Conservation (phyloP, 2,329 filamentous ascomycete species). For the Beauveria asiatica region DNA sequence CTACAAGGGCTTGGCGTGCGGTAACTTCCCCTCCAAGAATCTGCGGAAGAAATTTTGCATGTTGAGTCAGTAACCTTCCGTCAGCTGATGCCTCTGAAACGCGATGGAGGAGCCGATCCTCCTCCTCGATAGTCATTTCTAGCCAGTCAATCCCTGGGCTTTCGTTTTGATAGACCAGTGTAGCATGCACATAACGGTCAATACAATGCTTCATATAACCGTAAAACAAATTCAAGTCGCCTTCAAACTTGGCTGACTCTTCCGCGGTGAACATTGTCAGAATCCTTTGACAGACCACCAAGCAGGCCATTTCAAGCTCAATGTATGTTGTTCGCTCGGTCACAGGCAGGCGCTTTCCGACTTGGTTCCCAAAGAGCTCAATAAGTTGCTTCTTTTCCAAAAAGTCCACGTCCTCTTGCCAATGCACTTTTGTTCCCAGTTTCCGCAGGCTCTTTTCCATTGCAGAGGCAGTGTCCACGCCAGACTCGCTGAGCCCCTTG, state of each 20-base stretch:
- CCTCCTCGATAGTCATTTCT: neutral
- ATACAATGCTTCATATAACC: neutral
- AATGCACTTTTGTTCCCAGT: neutral
- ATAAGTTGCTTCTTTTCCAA: neutral
- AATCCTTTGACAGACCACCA: neutral
- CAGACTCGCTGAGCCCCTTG: neutral
- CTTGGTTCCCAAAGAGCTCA: neutral
- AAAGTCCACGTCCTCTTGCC: neutral
- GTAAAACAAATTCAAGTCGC: neutral
- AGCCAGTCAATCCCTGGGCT: neutral
- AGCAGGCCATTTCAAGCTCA: neutral
- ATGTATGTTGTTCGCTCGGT: neutral
- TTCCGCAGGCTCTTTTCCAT: neutral
- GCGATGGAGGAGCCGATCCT: neutral
- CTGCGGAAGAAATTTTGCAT: neutral
- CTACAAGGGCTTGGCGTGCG: neutral
- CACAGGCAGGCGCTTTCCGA: neutral
- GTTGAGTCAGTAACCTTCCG: neutral
- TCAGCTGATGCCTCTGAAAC: neutral
- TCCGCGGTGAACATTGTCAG: neutral
- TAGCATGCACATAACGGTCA: neutral
- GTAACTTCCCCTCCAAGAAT: neutral
- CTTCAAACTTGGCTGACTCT: neutral
- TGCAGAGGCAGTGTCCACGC: neutral
- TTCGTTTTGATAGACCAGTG: neutral